These are phyloP conservation scores for thale cress (Arabidopsis thaliana) DNA, from an alignment of 345 rosid genomes.

Conservation along the genomic window DNA sequence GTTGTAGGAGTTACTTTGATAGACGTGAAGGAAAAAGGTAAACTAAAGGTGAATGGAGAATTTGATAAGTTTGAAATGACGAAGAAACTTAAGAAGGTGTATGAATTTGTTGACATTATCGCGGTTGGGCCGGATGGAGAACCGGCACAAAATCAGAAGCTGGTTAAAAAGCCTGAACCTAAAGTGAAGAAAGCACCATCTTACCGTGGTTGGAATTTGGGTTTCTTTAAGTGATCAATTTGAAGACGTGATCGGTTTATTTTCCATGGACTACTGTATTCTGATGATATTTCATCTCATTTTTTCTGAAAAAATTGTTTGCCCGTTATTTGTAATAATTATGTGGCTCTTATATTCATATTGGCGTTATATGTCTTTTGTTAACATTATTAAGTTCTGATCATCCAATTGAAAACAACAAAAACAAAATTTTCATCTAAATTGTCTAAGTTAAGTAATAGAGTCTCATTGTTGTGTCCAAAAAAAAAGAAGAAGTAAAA, in stretches of 20 bases:
- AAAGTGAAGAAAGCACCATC: slow-evolving; percentile 2
- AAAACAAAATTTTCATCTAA: neutral
- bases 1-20: slow-evolving; percentile 7
- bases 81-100: neutral
- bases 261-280: neutral
- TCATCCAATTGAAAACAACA: neutral
- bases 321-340: neutral
- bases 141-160: neutral
- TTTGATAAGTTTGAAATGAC: slow-evolving; percentile 22
- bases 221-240: neutral
- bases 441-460: neutral
- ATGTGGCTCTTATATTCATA: neutral
- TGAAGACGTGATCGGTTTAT: neutral
- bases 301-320: neutral
- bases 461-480: neutral
- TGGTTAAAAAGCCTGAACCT: slow-evolving; percentile 18
- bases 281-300: neutral
- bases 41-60: slow-evolving; percentile 21
- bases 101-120: slow-evolving; percentile 9
- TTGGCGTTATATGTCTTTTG: neutral
- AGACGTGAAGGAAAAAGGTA: slow-evolving; percentile 28
- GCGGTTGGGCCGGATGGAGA: neutral
- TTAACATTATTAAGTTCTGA: neutral
- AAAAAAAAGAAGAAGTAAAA: neutral
- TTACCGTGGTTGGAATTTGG: neutral